Percentiles rank a stretch among this genome's conserved stretches.
phyloP scores from a whole-genome alignment of 169 alveolate species.

The Plasmodium inui region DNA sequence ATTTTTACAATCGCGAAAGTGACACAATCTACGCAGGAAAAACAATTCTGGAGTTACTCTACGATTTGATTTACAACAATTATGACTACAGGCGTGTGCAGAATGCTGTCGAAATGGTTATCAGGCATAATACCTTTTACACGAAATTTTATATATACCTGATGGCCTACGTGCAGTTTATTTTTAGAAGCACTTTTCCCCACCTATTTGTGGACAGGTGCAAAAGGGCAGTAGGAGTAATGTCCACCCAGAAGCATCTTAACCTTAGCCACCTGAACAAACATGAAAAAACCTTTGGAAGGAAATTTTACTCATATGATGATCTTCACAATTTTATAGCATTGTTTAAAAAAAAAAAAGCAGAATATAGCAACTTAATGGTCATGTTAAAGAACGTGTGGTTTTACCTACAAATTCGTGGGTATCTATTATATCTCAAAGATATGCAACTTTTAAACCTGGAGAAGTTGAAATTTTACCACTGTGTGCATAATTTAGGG shows the following conservation, averaged over 20 bases:
- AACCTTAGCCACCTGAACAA: not conserved
- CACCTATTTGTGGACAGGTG: constrained; percentile 4
- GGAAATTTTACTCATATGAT: constrained; percentile 13
- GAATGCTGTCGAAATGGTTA: constrained; percentile 4
- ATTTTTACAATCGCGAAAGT: constrained; percentile 6
- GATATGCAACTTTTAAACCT: constrained; percentile 9
- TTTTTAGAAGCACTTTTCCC: constrained; percentile 13
- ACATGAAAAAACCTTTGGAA: constrained; percentile 2
- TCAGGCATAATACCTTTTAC: constrained; percentile 6
- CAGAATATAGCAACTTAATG: constrained; percentile 22
- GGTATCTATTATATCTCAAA: constrained; percentile 27
- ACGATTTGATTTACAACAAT: constrained; percentile 21
- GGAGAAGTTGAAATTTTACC: constrained; percentile 22
- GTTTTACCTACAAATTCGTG: constrained; percentile 41
- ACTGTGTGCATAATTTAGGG: constrained; percentile 12
- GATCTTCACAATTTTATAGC: constrained; percentile 9
- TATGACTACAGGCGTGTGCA: constrained; percentile 24
- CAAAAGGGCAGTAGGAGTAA: constrained; percentile 1
- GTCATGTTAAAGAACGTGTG: constrained; percentile 42
- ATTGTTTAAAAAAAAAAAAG: constrained; percentile 14
- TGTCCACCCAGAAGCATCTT: not conserved
- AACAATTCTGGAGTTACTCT: constrained; percentile 18
- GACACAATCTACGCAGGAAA: not conserved
- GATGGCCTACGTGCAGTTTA: constrained; percentile 39
- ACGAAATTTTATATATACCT: constrained; percentile 49